Percentiles rank a stretch among this genome's conserved stretches.
Conservation (phyloP, 2,329 filamentous ascomycete genomes). For the Colletotrichum spinosum region DNA sequence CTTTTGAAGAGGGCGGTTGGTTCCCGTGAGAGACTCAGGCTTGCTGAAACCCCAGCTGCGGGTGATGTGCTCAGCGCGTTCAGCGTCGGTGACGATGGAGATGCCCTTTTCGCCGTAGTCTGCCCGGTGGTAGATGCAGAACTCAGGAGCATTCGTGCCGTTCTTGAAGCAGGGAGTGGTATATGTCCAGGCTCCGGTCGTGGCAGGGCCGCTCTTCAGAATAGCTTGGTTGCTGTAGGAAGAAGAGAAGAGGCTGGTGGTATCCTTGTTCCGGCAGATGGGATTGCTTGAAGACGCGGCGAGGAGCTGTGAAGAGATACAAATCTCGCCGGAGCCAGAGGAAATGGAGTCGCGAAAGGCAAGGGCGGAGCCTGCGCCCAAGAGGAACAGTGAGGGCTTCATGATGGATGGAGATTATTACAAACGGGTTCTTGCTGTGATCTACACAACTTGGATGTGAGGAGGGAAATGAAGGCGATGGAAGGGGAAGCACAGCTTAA, state of each 20-base stretch:
- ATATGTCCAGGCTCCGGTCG: constrained; percentile 24
- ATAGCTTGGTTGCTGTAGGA: constrained; percentile 14
- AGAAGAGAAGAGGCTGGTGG: constrained; percentile 31
- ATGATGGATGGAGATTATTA: constrained; percentile 9
- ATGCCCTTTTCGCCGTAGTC: constrained; percentile 53
- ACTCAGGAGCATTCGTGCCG: constrained; percentile 28
- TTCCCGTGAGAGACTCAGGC: constrained; percentile 38
- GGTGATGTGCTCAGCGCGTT: constrained; percentile 46
- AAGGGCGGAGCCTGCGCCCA: constrained; percentile 21
- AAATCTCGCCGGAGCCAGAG: constrained; percentile 32
- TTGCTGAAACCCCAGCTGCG: constrained; percentile 44
- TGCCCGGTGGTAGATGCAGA: constrained; percentile 50
- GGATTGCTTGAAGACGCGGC: constrained; percentile 31
- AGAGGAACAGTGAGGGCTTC: constrained; percentile 29
- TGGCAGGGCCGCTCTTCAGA: constrained; percentile 1
- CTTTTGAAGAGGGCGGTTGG: constrained; percentile 41
- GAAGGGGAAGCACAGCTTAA: not conserved
- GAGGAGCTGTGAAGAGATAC: constrained; percentile 36
- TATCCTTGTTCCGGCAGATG: constrained; percentile 39
- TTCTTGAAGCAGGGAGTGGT: constrained; percentile 34
- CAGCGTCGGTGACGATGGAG: constrained; percentile 50
- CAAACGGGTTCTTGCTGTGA: constrained; percentile 7
- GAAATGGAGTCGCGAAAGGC: constrained; percentile 36
- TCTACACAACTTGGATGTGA: constrained; percentile 22
- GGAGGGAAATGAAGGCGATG: not conserved